These are phyloP conservation scores for Luffa aegyptiaca DNA, from an alignment of 306 rosid genomes.

Conservation along the genomic window DNA sequence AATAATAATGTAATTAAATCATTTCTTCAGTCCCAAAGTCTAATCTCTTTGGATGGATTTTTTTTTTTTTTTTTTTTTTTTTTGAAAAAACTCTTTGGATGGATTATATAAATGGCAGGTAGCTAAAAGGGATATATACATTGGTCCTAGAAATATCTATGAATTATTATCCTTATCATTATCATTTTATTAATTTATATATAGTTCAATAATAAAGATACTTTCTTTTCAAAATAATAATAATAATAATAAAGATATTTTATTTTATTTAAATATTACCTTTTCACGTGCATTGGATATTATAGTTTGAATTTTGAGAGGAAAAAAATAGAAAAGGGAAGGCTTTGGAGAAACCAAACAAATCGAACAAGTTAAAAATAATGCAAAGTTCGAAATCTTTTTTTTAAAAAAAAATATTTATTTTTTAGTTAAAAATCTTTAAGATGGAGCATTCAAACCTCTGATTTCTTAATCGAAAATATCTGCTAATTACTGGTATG, in stretches of 20 bases:
- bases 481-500: too few species aligned
- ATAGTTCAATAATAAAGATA: neutral
- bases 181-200: neutral
- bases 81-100: neutral
- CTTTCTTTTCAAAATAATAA: neutral
- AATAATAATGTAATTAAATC: neutral
- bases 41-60: neutral
- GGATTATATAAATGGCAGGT: neutral
- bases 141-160: neutral
- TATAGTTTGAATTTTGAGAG: neutral
- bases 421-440: too few species aligned
- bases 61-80: too few species aligned
- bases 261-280: neutral
- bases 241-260: neutral
- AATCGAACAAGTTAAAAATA: neutral
- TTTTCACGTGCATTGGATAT: neutral
- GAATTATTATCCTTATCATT: neutral
- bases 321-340: neutral
- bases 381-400: neutral
- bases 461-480: too few species aligned
- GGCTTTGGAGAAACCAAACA: neutral
- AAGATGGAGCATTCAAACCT: too few species aligned
- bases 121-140: neutral
- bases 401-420: too few species aligned
- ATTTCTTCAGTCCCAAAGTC: neutral